Evolutionary conservation across 441 rosid genomes (phyloP).

Genomic region (Dalechampia spathulata): DNA sequence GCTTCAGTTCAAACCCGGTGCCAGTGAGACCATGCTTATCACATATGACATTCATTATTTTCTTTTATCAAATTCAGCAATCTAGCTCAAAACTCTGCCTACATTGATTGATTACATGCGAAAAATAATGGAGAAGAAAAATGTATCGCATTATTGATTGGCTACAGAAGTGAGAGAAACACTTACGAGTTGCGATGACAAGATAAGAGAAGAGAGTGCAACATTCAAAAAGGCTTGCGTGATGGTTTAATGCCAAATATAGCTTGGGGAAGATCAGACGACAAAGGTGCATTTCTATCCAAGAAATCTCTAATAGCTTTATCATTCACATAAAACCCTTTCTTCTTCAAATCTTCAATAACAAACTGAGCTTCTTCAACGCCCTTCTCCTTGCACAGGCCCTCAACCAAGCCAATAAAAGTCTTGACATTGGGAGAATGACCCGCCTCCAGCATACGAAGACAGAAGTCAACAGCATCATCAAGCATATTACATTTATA

Average conservation of each 20-base stretch:
- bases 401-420: conserved; percentile 81
- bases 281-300: conserved; percentile 61
- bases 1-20: no score
- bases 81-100: no score
- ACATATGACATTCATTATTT: no score
- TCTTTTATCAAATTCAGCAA: no score
- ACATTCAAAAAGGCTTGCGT: conserved; percentile 27
- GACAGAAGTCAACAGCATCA: conserved; percentile 50
- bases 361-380: conserved; percentile 48
- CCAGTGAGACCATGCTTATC: no score
- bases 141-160: not conserved
- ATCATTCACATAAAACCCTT: conserved; percentile 56
- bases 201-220: not conserved
- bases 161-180: not conserved
- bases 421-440: conserved; percentile 69
- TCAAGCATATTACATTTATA: conserved; percentile 44
- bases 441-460: conserved; percentile 77
- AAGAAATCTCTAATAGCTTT: conserved; percentile 72
- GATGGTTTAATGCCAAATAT: conserved; percentile 50
- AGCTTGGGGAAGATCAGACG: conserved; percentile 49
- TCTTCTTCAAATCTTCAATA: conserved; percentile 36
- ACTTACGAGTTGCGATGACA: not conserved
- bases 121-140: conserved; percentile 3
- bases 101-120: not conserved
- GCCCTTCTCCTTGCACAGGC: conserved; percentile 52